Percentiles rank a stretch among this genome's conserved stretches.
These are phyloP conservation scores for Colletotrichum gigasporum DNA, from an alignment of 2,329 filamentous ascomycete genomes.

Conservation along the genomic window DNA sequence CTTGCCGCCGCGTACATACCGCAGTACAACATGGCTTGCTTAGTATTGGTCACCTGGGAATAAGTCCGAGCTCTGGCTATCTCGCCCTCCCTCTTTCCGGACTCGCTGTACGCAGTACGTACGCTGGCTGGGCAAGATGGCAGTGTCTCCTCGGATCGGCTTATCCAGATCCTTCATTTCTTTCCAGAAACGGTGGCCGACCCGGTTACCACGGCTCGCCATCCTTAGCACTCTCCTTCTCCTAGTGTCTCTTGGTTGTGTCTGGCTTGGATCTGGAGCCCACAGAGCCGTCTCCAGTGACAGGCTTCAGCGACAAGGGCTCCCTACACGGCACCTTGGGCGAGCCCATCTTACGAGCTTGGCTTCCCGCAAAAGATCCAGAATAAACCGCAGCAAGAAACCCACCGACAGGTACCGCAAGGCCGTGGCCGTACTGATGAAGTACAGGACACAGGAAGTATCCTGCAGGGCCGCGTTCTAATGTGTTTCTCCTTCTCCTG, in stretches of 20 bases:
- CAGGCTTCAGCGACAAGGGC: slow-evolving; percentile 13
- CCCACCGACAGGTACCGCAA: slow-evolving; percentile 6
- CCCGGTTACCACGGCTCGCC: slow-evolving; percentile 15
- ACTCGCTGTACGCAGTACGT: not conserved
- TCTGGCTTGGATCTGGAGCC: not conserved
- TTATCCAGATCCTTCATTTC: slow-evolving; percentile 23
- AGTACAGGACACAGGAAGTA: not conserved
- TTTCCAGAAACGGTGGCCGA: slow-evolving; percentile 4
- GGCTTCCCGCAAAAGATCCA: not conserved
- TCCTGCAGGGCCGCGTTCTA: slow-evolving; percentile 9
- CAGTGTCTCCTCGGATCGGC: slow-evolving; percentile 19
- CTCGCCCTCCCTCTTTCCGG: not conserved
- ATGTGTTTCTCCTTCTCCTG: slow-evolving; percentile 10
- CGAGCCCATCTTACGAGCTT: not conserved
- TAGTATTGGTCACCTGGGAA: not conserved
- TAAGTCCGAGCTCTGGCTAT: not conserved
- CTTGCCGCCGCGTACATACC: not conserved
- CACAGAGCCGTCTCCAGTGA: slow-evolving; percentile 3
- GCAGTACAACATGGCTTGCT: no score
- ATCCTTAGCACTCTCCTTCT: not conserved
- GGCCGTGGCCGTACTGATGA: not conserved
- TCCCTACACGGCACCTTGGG: not conserved
- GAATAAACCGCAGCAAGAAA: not conserved
- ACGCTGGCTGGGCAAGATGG: not conserved
- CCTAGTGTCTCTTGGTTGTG: not conserved